Conservation (phyloP, 257 asterid species). For the Solanum paucissectum region DNA sequence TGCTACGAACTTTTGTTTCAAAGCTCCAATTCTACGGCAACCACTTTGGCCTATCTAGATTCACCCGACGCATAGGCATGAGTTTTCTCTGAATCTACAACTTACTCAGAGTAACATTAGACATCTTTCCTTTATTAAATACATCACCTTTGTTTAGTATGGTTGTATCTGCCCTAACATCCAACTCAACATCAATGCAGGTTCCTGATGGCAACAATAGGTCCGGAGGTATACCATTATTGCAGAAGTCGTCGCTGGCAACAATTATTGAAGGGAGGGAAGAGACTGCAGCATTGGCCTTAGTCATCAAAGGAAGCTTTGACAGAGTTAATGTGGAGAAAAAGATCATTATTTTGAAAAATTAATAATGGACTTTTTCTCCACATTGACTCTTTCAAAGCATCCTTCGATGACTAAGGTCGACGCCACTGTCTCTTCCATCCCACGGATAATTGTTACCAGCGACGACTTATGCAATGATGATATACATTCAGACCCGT, state of each 20-base stretch:
- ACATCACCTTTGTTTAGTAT: neutral
- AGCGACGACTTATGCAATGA: neutral
- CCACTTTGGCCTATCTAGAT: neutral
- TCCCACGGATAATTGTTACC: neutral
- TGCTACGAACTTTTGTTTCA: neutral
- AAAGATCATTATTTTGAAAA: neutral
- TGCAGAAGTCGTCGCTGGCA: neutral
- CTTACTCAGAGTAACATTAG: neutral
- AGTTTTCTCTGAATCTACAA: neutral
- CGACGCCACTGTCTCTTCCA: neutral
- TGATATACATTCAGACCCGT: neutral
- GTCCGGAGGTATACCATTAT: neutral
- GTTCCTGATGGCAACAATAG: neutral
- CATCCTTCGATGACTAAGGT: neutral
- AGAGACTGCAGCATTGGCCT: neutral
- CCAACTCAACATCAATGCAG: neutral
- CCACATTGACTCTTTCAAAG: neutral
- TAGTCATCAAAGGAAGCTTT: neutral
- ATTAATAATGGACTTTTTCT: neutral
- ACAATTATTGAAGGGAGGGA: neutral
- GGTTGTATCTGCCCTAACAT: too few species aligned
- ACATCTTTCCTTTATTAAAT: neutral
- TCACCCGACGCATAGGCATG: neutral
- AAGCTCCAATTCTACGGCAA: neutral
- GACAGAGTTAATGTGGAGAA: neutral